Percentiles rank a stretch among this genome's conserved stretches.
Conservation (phyloP, 179 eudicot species). For the Silene vulgaris region DNA sequence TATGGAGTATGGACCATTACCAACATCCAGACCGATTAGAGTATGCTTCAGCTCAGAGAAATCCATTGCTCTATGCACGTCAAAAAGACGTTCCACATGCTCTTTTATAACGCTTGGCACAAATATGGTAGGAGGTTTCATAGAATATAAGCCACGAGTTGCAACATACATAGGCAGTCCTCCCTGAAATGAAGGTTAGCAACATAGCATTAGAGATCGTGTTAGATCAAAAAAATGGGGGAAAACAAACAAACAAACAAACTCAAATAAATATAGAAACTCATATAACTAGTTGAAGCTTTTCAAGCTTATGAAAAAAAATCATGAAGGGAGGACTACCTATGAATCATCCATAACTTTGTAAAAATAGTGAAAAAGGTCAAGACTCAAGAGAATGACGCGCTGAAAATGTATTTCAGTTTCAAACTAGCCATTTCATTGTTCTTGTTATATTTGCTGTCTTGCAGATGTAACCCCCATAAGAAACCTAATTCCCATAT, state of each 20-base stretch:
- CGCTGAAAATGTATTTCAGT: no score
- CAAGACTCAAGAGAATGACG: no score
- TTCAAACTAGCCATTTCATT: no score
- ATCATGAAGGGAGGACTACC: neutral
- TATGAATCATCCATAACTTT: no score
- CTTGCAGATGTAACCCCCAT: no score
- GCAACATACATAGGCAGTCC: constrained; percentile 97
- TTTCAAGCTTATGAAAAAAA: neutral
- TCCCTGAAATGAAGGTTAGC: constrained; percentile 43
- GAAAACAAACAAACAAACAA: neutral
- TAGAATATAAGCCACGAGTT: constrained; percentile 74
- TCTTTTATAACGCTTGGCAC: constrained; percentile 68
- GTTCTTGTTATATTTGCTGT: no score
- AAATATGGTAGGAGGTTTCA: constrained; percentile 86
- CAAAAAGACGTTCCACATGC: constrained; percentile 69
- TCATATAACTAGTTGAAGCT: neutral
- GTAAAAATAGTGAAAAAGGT: no score
- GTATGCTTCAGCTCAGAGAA: constrained; percentile 77
- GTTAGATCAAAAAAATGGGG: neutral
- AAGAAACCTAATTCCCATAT: no score
- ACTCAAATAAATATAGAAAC: neutral
- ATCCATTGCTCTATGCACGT: constrained; percentile 86
- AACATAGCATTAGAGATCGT: no score
- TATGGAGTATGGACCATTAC: constrained; percentile 36
- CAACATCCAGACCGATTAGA: constrained; percentile 68